A percentile compares a stretch with the other conserved stretches of the same genome.
These are phyloP conservation scores for Pseudevernia furfuracea DNA, from an alignment of 495 filamentous ascomycete species.

Conservation along the genomic window DNA sequence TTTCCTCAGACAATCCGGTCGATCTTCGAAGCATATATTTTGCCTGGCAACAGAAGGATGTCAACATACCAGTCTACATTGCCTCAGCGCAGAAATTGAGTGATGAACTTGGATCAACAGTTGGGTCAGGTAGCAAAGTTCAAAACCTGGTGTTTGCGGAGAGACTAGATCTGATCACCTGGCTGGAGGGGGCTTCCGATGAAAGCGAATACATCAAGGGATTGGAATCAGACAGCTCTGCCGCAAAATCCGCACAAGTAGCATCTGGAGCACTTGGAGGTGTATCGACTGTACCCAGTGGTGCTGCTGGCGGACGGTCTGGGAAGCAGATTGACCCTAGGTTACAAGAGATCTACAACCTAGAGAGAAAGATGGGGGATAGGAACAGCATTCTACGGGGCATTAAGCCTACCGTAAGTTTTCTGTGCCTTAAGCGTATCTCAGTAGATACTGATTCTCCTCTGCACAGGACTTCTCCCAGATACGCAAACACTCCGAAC, in stretches of 20 bases:
- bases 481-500: slow-evolving; percentile 75
- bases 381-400: slow-evolving; percentile 81
- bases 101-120: slow-evolving; percentile 59
- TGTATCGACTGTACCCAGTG: slow-evolving; percentile 34
- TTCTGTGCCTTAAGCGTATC: not conserved
- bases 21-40: slow-evolving; percentile 93
- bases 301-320: slow-evolving; percentile 47
- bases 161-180: slow-evolving; percentile 80
- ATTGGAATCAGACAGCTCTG: slow-evolving; percentile 53
- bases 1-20: slow-evolving; percentile 61
- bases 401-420: slow-evolving; percentile 77
- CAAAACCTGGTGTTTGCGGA: slow-evolving; percentile 85
- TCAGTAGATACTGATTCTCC: slow-evolving; percentile 22
- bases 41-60: slow-evolving; percentile 86
- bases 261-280: slow-evolving; percentile 40
- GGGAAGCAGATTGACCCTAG: slow-evolving; percentile 66
- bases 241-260: slow-evolving; percentile 32
- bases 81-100: slow-evolving; percentile 71
- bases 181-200: slow-evolving; percentile 81
- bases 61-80: slow-evolving; percentile 82
- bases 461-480: slow-evolving; percentile 78
- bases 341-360: slow-evolving; percentile 78
- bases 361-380: slow-evolving; percentile 85
- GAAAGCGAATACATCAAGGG: slow-evolving; percentile 88
- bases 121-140: slow-evolving; percentile 46